Evolutionary conservation across 2,329 filamentous ascomycete genomes (phyloP), one percentile per base, ranked within the genome.

Genomic region (Xylariales sp.): DNA sequence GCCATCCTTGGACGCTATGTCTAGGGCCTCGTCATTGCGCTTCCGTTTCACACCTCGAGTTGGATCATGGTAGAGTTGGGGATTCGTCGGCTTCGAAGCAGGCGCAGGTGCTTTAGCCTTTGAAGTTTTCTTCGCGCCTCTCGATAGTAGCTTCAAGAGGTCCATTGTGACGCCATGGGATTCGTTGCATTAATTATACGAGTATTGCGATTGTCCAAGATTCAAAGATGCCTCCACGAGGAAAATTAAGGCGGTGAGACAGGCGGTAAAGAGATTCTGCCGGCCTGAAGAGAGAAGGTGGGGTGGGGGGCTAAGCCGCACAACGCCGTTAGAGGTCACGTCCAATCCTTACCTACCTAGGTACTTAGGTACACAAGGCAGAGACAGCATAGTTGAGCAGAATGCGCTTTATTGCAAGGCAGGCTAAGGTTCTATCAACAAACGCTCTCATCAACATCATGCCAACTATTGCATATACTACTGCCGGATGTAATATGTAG

Each of bases 111-210:
- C 46, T 14, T 56, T 53, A 9, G 54, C 46, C 43, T 65, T 70
- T 4, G 67, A 56, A 11, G 70, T 65, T 53, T 70, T 70, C 47
- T 85, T 87, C 3, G 79, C 80, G 43, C 83, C 83, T 38, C 84
- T 75, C 25, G 84, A 86, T 45, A 89, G 68, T 22, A 89, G 67
- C 55, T 82, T 87, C 56, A 88, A 70, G 41, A 88, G 80, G 63
- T 89, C 84, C 83, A 86, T 86, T 42, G 36, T 51, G 42, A 33
- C 38, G 18, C 15, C 18, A 18, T 11, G 8, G 11, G 21, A 27
- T 41, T 35, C 12, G 15, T 2, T 27, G 22, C 15, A 3, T 10
- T 27, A 16, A 15, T 10, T 38, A 27, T 3, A 21, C 6, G 10
- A 19, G n/a, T 12, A 9, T 11, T 8, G 11, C 9, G 16, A 33